A percentile compares a stretch with the other conserved stretches of the same genome.
Conservation (phyloP, 2,329 filamentous ascomycete genomes). For the Plectosphaerella plurivora region DNA sequence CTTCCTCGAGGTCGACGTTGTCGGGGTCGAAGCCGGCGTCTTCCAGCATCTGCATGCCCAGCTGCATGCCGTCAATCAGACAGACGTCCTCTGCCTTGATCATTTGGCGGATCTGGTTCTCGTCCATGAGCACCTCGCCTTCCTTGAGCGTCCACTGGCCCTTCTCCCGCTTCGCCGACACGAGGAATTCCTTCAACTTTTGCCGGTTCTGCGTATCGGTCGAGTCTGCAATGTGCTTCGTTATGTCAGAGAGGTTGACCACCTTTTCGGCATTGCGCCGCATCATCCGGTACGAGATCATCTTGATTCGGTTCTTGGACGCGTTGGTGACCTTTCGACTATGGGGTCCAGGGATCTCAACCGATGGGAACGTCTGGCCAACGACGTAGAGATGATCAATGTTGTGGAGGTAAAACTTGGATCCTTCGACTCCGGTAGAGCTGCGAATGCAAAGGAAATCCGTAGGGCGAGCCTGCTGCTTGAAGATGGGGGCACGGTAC, state of each 20-base stretch:
- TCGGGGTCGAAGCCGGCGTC: constrained; percentile 81
- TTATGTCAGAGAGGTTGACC: constrained; percentile 78
- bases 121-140: constrained; percentile 73
- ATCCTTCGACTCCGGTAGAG: constrained; percentile 72
- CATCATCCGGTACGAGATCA: constrained; percentile 88
- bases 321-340: constrained; percentile 93
- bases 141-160: constrained; percentile 75
- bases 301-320: constrained; percentile 94
- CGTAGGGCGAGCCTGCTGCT: constrained; percentile 69
- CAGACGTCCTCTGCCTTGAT: constrained; percentile 96
- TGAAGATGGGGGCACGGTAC: constrained; percentile 92
- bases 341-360: constrained; percentile 90
- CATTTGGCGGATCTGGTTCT: constrained; percentile 75
- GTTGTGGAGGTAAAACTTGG: constrained; percentile 77
- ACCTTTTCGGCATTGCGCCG: constrained; percentile 66
- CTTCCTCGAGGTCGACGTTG: constrained; percentile 59
- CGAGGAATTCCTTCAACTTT: constrained; percentile 94
- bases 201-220: constrained; percentile 94
- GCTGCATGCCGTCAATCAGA: constrained; percentile 92
- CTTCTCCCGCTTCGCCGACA: constrained; percentile 82
- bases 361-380: constrained; percentile 86
- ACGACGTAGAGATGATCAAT: constrained; percentile 90
- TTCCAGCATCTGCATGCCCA: constrained; percentile 83
- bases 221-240: constrained; percentile 85
- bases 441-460: constrained; percentile 87